Evolutionary conservation across 2,329 filamentous ascomycete species (phyloP), one percentile per base, ranked within the genome.

Genomic region (Botrytis squamosa): DNA sequence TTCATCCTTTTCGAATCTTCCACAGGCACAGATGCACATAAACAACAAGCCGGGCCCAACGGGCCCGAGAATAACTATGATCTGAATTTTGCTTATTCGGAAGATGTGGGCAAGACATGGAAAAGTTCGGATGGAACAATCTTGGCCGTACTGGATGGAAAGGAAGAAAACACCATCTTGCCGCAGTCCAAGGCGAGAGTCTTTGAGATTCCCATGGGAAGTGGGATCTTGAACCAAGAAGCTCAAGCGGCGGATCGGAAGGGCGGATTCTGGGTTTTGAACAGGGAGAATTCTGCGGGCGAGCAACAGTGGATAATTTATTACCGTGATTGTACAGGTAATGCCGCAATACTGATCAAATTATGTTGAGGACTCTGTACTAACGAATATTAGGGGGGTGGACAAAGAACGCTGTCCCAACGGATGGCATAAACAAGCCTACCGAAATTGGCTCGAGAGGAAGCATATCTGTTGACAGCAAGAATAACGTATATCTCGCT

Each of bases 11-110:
- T 75, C 42, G 65, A 71, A 36, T 36, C 57, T 42, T 68, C 73
- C 33, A 63, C 74, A 36, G 65, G 55, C 25, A 33, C 69, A 52
- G 64, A 75, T 69, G 75, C 77, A 16, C 78, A 80, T 73, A 79
- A 79, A 71, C 76, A 78, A n/a, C 77, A 78, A 75, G 77, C 76
- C 22, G 77, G 78, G 25, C 78, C 78, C 4, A 79, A 79, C 40
- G 78, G 77, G 7, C 75, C 77, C 5, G 78, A 79, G 63, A 79
- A 80, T 49, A 78, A 80, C 60, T 73, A 73, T 64, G 77, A 78
- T 74, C 70, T 79, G 46, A 76, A 76, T 59, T 80, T 78, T 74
- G 76, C 75, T 16, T 79, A 70, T 59, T 79, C 77, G 7, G 76
- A 78, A 59, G 77, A 79, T 57, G 33, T 69, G 7, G 78, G 78